Evolutionary conservation across 1,284 basidiomycete genomes (phyloP), one percentile per base, ranked within the genome.

Genomic region (Irpex sp.): DNA sequence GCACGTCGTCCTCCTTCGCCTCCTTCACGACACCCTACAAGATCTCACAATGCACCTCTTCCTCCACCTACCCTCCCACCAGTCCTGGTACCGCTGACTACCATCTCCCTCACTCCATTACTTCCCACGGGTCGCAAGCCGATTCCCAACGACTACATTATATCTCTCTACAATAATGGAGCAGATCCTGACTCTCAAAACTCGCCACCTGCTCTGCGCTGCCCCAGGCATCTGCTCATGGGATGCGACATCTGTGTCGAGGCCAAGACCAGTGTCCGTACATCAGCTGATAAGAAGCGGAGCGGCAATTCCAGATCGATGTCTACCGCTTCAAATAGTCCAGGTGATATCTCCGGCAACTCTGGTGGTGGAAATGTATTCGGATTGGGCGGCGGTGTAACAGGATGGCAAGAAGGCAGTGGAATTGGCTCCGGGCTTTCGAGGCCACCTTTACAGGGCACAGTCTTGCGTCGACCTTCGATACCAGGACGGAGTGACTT

Each of bases 221-320:
- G 90, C 70, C 86, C 89, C 0, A 81, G 89, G 9, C 89, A 92
- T 71, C 78, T 92, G 1, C 84, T 88, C 68, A 85, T 84, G 17
- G 83, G 82, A 38, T 92, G 90, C 68, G 83, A 88, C 67, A 90
- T 91, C 62, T 92, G 89, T 68, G 85, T 88, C 34, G 84, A 85
- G 65, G 84, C 85, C 0, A 86, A 80, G 59, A 58, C 66, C 1
- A 44, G 7, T 31, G 4, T 56, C 62, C 38, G 66, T 62, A 56
- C 68, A 62, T 1, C 66, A 60, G 8, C 40, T 65, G 17, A 71
- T 70, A 57, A 64, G 63, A 67, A 65, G 13, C 69, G 72, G n/a
- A 55, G 63, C 8, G 61, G 57, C 0, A 60, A 66, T 5, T 67
- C 65, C 8, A 72, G 68, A 55, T 67, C 67, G 26, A 70, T 61